Base-by-base conservation (phyloP, 805 yeast species). In the Pichia eremophila region DNA sequence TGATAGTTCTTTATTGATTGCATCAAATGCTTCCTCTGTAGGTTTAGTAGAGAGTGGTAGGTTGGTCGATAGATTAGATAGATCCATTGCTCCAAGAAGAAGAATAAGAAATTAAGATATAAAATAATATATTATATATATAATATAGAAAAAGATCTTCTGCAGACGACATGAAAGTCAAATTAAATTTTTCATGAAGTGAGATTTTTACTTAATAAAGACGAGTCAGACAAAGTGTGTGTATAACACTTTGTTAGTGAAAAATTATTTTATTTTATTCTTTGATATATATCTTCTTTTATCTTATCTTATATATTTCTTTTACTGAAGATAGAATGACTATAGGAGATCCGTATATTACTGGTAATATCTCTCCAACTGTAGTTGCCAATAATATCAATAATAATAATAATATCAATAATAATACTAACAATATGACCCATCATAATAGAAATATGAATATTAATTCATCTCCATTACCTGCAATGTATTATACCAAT, bases 51-150 rank as follows among this genome's bases (percentile, higher is more conserved):
- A 70, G 3, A 75, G 68, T 1, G 86, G 87, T 19, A 81, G 64
- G 44, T 72, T 69, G 9, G 70, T 65, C 2, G 83, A 77, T 40
- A 82, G 58, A 51, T 80, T 81, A 2, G 85, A 78, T 49, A 82
- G 66, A 60, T 81, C 87, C 86, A 80, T 79, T 15, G 19, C 19
- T 5, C 7, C 7, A 9, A 17, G 14, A 36, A 17, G 38, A 17
- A 35, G 15, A 12, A 39, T 5, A 14, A n/a, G n/a, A n/a, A n/a
- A n/a, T n/a, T n/a, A n/a, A n/a, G n/a, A n/a, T n/a, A n/a, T n/a
- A n/a, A n/a, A n/a, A n/a, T n/a, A n/a, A n/a, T n/a, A n/a, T n/a
- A n/a, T n/a, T n/a, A n/a, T n/a, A n/a, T n/a, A n/a, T n/a, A n/a
- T n/a, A n/a, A n/a, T n/a, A n/a, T n/a, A 38, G 14, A 38, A 14